Base-by-base conservation (phyloP, 768 basidiomycete species). In the Podaxis sp. region DNA sequence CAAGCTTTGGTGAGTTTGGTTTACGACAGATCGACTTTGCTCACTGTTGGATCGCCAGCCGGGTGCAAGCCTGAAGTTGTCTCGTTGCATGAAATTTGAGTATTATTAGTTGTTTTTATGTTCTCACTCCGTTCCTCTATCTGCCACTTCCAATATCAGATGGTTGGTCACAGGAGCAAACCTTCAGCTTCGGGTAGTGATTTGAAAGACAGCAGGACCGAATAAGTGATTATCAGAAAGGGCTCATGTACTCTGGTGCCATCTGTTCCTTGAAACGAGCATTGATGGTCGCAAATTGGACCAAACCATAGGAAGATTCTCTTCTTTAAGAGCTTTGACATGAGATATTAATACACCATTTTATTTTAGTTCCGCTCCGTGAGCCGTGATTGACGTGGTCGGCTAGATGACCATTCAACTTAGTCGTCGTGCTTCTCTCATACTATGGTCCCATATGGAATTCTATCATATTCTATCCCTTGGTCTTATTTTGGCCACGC, bases 361-460 rank as follows among this genome's bases (percentile, higher is more conserved):
- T 57, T 38, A 27, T 50, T 63, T 46, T 47, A 52, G 35, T n/a
- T 25, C 35, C 59, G 63, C 53, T 59, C 61, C 61, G 63, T 61
- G 36, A 32, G 47, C 63, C 57, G 63, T 37, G n/a, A 54, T 55
- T 23, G 57, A 37, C 57, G 37, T 52, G 60, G 53, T 63, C 36
- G 61, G 56, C 55, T 48, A 57, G 58, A 57, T n/a, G 28, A 46
- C 27, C 5, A 37, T 11, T 55, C 36, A 55, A 21, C 46, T 50
- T 27, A 16, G 50, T 50, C 40, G 38, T 42, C 48, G 62, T 47
- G 36, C 56, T 61, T 55, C 59, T 59, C 57, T 35, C 37, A 55
- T 46, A 23, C 56, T 59, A 35, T 36, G 10, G 16, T 38, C 36
- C 54, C 52, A 48, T 27, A 16, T 27, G 25, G 47, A 48, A 13